Evolutionary conservation across 169 alveolate genomes (phyloP), one percentile per base, ranked within the genome.

Genomic region (Miamiensis avidus): DNA sequence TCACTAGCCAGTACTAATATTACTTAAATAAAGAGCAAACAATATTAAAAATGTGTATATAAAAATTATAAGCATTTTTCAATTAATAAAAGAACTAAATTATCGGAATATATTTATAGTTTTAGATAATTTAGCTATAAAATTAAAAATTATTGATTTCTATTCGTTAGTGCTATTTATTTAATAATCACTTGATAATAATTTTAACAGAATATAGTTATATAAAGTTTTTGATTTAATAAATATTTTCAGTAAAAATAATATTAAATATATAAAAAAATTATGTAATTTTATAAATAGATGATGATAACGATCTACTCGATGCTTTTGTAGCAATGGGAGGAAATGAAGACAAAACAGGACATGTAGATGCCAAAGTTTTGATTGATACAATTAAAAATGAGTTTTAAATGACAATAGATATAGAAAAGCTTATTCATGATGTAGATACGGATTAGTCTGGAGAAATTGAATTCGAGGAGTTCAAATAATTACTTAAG

Each of bases 321-420:
- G 95, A 92, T 79, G 95, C 95, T 29, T 92, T 92, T 81, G 95
- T 92, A 0, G 93, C 95, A 0, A 85, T 92, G 91, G 95, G 95
- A n/a, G 95, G 95, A 25, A 76, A 89, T 34, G 87, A 91, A 0
- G 90, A 92, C 76, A 89, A 87, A 27, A 86, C 92, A 15, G 95
- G 95, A 16, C 82, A 33, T 31, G 90, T 92, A 69, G 93, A 90
- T 79, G 92, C 95, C 65, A 85, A 88, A 20, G 83, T 76, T 31
- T 90, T 92, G 6, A 90, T 92, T 27, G 29, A 88, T 65, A 92
- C 88, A 69, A 89, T 92, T 28, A 92, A 89, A 83, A 77, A 82
- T 34, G 94, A 92, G 32, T 92, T 92, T 69, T 93, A 92, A 74
- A 91, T 91, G 94, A 91, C 94, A 1, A 91, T 91, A n/a, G 94